A percentile compares a stretch with the other conserved stretches of the same genome.
Evolutionary conservation across 78 protist species (phyloP).

Genomic region (Cavenderia fasciculata): DNA sequence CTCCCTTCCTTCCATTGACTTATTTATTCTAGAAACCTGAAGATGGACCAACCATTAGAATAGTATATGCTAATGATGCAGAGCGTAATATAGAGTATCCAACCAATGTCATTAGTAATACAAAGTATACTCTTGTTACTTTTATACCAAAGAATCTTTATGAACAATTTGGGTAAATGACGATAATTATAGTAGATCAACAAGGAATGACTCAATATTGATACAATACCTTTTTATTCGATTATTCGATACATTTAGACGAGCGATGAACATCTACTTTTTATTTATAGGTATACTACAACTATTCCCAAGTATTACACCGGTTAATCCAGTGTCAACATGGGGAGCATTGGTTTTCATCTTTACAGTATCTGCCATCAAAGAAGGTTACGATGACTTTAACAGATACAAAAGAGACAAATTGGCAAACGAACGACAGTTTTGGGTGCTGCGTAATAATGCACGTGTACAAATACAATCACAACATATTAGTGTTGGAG

Average conservation of each 20-base stretch:
- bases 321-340: constrained; percentile 83
- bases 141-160: constrained; percentile 84
- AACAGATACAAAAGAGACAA: constrained; percentile 78
- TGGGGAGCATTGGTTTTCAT: constrained; percentile 87
- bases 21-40: too few relatives aligned
- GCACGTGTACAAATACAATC: constrained; percentile 20
- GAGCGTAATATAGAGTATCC: constrained; percentile 41
- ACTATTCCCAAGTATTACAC: constrained; percentile 66
- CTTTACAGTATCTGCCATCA: constrained; percentile 83
- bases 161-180: constrained; percentile 93
- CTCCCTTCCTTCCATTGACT: too few relatives aligned
- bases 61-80: constrained; percentile 28
- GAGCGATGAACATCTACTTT: constrained; percentile 89
- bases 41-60: not conserved
- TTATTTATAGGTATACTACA: constrained; percentile 87
- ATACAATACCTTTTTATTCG: too few relatives aligned
- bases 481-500: constrained; percentile 83
- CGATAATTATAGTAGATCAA: not conserved
- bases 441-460: constrained; percentile 10
- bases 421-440: constrained; percentile 73
- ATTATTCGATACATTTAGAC: too few relatives aligned
- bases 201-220: not conserved
- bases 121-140: constrained; percentile 81
- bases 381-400: constrained; percentile 88
- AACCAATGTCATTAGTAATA: constrained; percentile 71